Evolutionary conservation across 352 stramenopile species (phyloP), one percentile per base, ranked within the genome.

Genomic region (Pythium dissimile): DNA sequence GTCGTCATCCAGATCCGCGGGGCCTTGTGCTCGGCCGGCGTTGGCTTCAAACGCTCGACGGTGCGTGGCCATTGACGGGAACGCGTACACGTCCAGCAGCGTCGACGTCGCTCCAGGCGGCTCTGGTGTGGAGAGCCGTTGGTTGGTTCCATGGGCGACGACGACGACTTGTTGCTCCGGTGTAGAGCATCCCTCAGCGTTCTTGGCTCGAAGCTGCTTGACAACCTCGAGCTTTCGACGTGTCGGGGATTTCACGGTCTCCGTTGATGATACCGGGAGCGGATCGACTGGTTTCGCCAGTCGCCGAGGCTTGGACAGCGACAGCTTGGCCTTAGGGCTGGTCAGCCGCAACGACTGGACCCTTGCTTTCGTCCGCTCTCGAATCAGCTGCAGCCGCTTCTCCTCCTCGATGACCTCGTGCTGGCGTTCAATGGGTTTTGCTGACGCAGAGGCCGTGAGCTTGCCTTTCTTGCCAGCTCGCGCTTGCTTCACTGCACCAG

Each of bases 41-140:
- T 53, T 37, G 21, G 16, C 24, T 47, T 55, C 32, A 34, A 65
- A 65, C n/a, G 28, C 20, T 8, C 12, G 44, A n/a, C 49, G 59
- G 16, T 60, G 43, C 1, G 43, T 65, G 0, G 37, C 49, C 1
- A 72, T 44, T 7, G 64, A 2, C 4, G 68, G 67, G 2, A 81
- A 54, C 2, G 65, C 34, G 38, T 88, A 88, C 2, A 88, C 27
- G 12, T 82, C 67, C 28, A 88, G 57, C 49, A 88, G 59, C 2
- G 71, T 51, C 1, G 45, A 2, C 2, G 26, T n/a, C n/a, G n/a
- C n/a, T n/a, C n/a, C n/a, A n/a, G n/a, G n/a, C n/a, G n/a, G n/a
- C n/a, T n/a, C n/a, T n/a, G n/a, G n/a, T n/a, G n/a, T 42, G 6
- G 23, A 12, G 3, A 44, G 54, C 10, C 30, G 28, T 24, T 59